A percentile compares a stretch with the other conserved stretches of the same genome.
Conservation (phyloP, 2,329 filamentous ascomycete species). For the Fusarium beomiforme region DNA sequence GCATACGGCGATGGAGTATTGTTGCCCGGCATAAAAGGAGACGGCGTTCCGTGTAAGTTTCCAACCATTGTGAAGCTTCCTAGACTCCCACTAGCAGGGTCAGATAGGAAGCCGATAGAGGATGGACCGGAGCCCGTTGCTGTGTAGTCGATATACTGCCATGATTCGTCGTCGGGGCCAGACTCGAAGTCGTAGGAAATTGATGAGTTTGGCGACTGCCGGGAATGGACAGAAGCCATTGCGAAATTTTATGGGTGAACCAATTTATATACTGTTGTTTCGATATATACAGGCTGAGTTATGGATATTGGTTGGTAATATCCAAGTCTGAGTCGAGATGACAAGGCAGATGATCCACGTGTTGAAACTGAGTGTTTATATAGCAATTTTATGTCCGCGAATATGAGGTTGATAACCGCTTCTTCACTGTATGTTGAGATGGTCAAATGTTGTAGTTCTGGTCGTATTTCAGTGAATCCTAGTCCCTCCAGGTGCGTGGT, state of each 20-base stretch:
- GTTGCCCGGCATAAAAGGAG: constrained; percentile 20
- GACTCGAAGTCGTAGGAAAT: constrained; percentile 55
- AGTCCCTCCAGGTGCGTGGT: background rate
- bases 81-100: constrained; percentile 62
- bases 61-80: constrained; percentile 61
- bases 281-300: background rate
- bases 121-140: constrained; percentile 48
- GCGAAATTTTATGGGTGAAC: background rate
- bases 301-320: background rate
- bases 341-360: background rate
- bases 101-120: constrained; percentile 58
- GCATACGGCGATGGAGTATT: constrained; percentile 22
- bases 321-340: background rate
- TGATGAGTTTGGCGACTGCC: constrained; percentile 50
- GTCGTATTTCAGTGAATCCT: constrained; percentile 4
- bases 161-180: constrained; percentile 56
- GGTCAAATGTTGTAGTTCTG: constrained; percentile 5
- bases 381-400: background rate
- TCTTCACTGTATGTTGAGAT: background rate
- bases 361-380: background rate
- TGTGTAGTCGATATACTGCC: constrained; percentile 55
- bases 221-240: constrained; percentile 54
- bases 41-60: constrained; percentile 41
- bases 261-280: background rate
- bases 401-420: background rate